phyloP scores from a whole-genome alignment of 371 early-diverging fungal species.

The Apophysomyces trapeziformis region DNA sequence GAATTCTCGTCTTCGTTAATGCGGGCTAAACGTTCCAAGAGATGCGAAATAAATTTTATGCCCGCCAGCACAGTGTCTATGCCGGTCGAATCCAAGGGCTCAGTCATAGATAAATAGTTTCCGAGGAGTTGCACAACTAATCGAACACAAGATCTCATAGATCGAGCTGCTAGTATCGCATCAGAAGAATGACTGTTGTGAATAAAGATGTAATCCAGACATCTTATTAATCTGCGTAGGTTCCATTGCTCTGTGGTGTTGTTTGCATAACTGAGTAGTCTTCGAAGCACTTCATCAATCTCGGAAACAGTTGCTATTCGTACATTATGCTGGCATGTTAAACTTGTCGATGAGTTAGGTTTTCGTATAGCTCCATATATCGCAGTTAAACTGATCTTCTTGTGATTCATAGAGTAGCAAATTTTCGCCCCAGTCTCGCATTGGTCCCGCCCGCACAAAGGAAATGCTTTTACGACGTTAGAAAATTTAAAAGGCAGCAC shows the following conservation, averaged over 20 bases:
- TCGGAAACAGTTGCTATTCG: neutral
- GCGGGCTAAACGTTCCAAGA: conserved; percentile 8
- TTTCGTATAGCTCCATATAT: neutral
- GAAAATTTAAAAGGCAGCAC: too few species aligned
- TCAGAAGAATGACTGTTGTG: neutral
- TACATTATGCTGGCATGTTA: neutral
- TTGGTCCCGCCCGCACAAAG: too few species aligned
- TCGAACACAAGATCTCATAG: conserved; percentile 15
- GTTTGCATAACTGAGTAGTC: conserved; percentile 10
- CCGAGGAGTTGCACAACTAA: conserved; percentile 8
- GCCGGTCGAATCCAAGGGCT: neutral
- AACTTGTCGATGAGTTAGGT: neutral
- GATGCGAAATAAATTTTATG: conserved; percentile 10
- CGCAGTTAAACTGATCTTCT: neutral
- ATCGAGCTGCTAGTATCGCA: neutral
- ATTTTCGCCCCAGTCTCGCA: too few species aligned
- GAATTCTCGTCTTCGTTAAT: neutral
- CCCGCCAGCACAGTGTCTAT: conserved; percentile 4
- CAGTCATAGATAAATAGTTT: neutral
- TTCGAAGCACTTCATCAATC: conserved; percentile 16
- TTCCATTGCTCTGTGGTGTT: conserved; percentile 20
- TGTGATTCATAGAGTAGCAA: neutral
- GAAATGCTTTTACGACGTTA: too few species aligned
- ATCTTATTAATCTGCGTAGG: conserved; percentile 17
- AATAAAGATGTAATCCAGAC: conserved; percentile 17